Conservation (phyloP, 164 flowering plant genomes). For the Kalanchoe fedtschenkoi region DNA sequence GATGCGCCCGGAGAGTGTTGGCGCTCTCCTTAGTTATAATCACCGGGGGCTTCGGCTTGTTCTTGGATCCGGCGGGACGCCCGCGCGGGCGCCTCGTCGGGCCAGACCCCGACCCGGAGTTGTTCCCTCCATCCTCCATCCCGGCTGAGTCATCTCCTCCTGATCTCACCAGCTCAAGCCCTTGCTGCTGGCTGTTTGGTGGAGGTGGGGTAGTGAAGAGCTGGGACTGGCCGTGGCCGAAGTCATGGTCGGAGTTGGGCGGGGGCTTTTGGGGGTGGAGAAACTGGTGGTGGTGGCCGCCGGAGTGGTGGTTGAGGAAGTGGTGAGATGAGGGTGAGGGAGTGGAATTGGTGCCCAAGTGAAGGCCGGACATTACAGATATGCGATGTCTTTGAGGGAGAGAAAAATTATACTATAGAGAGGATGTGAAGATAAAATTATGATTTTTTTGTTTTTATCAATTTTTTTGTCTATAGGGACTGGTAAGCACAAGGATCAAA, state of each 20-base stretch:
- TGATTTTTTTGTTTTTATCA: neutral
- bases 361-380: slow-evolving; percentile 6
- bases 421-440: slow-evolving; percentile 3
- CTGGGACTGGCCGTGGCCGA: slow-evolving; percentile 1
- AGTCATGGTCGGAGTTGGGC: neutral
- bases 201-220: neutral
- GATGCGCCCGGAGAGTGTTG: neutral
- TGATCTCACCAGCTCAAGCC: slow-evolving; percentile 1
- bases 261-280: slow-evolving; percentile 1
- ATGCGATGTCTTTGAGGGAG: neutral
- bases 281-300: slow-evolving; percentile 2
- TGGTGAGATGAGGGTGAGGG: slow-evolving; percentile 5
- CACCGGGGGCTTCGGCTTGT: slow-evolving; percentile 1
- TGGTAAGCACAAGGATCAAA: no score
- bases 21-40: slow-evolving; percentile 1
- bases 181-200: neutral
- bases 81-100: neutral
- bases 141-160: slow-evolving; percentile 3
- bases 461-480: neutral
- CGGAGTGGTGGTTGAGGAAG: slow-evolving; percentile 2
- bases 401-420: slow-evolving; percentile 4
- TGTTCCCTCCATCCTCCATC: neutral
- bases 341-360: slow-evolving; percentile 4
- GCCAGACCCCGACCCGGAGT: slow-evolving; percentile 1
- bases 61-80: slow-evolving; percentile 3